Conservation (phyloP, 1,284 basidiomycete species). For the Amylostereum areolatum region DNA sequence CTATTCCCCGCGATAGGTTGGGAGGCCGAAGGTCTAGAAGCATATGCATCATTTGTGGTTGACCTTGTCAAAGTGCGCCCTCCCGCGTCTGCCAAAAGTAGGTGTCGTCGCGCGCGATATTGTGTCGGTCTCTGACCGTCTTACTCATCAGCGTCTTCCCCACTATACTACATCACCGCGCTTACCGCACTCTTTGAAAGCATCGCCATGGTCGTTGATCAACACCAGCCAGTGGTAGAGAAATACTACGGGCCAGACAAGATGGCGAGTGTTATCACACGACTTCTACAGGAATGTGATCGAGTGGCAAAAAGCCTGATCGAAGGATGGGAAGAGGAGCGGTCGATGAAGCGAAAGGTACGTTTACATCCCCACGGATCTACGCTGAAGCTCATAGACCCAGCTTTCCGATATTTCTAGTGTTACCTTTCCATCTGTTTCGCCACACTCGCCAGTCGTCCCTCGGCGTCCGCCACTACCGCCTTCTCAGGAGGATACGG, state of each 20-base stretch:
- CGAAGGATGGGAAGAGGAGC: conserved; percentile 87
- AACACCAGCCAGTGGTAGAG: conserved; percentile 96
- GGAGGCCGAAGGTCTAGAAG: conserved; percentile 89
- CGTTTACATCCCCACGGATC: neutral
- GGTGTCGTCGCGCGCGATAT: conserved; percentile 10
- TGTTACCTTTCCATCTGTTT: conserved; percentile 12
- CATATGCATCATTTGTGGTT: conserved; percentile 91
- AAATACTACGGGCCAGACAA: conserved; percentile 91
- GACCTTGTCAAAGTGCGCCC: conserved; percentile 80
- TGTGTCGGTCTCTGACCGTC: conserved; percentile 3
- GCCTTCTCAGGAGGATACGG: conserved; percentile 51
- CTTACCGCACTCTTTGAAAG: conserved; percentile 92
- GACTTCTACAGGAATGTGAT: conserved; percentile 84
- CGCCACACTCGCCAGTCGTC: conserved; percentile 21
- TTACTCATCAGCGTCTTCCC: conserved; percentile 67
- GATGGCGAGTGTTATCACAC: conserved; percentile 77
- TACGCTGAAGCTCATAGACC: neutral
- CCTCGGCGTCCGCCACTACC: conserved; percentile 31
- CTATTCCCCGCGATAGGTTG: conserved; percentile 92
- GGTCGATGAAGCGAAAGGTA: conserved; percentile 70
- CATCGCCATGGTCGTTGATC: conserved; percentile 93
- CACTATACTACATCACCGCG: conserved; percentile 82
- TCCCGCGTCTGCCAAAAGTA: conserved; percentile 78
- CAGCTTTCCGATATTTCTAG: conserved; percentile 26
- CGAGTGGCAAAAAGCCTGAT: conserved; percentile 73